A percentile compares a stretch with the other conserved stretches of the same genome.
phyloP scores from a whole-genome alignment of 2,329 filamentous ascomycete species.

The Samsoniella hepiali region DNA sequence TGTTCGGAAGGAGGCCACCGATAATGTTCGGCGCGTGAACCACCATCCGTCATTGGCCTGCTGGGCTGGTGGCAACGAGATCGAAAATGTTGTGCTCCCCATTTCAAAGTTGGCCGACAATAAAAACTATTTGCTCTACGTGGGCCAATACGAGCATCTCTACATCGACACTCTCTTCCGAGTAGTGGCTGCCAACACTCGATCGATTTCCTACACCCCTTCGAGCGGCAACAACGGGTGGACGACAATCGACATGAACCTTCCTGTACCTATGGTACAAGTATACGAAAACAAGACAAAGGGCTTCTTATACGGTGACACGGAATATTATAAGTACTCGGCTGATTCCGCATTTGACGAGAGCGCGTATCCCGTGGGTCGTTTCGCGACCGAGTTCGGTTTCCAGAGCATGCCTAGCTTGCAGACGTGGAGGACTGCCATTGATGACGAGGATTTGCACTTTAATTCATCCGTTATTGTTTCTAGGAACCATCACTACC shows the following conservation, averaged over 20 bases:
- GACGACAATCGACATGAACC: slow-evolving; percentile 11
- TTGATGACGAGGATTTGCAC: slow-evolving; percentile 11
- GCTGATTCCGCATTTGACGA: slow-evolving; percentile 1
- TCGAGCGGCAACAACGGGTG: slow-evolving; percentile 18
- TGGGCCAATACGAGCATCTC: slow-evolving; percentile 17
- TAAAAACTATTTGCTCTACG: not conserved
- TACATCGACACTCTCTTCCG: slow-evolving; percentile 13
- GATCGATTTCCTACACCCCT: slow-evolving; percentile 17
- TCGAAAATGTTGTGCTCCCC: slow-evolving; percentile 53
- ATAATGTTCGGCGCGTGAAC: slow-evolving; percentile 59
- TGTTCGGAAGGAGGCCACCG: slow-evolving; percentile 52
- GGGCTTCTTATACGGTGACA: slow-evolving; percentile 10
- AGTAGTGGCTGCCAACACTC: slow-evolving; percentile 9
- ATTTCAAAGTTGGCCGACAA: not conserved
- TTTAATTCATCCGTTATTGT: slow-evolving; percentile 16
- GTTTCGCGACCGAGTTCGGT: slow-evolving; percentile 16
- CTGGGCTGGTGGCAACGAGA: slow-evolving; percentile 57
- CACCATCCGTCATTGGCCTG: slow-evolving; percentile 56
- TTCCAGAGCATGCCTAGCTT: slow-evolving; percentile 19
- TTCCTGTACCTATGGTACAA: slow-evolving; percentile 16
- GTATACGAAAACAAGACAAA: slow-evolving; percentile 15
- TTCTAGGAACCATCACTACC: slow-evolving; percentile 52
- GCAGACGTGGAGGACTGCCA: slow-evolving; percentile 7
- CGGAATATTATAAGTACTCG: slow-evolving; percentile 16
- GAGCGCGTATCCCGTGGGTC: slow-evolving; percentile 12